Base-by-base conservation (phyloP, 768 basidiomycete species). In the Mycena kentingensis region DNA sequence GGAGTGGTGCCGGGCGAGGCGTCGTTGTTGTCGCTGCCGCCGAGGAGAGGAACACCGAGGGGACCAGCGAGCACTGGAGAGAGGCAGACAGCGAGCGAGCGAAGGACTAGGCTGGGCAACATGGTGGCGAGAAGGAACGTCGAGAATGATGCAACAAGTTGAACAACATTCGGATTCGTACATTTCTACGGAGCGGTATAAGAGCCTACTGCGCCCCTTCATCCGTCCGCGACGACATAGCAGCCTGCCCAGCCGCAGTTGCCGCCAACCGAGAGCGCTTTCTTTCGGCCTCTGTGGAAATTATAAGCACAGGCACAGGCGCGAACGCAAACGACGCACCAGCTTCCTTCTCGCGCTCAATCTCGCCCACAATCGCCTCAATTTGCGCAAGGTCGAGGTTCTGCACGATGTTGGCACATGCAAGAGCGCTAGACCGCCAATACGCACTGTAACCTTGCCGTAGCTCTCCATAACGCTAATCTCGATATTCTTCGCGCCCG, bases 401-500 rank as follows among this genome's bases (percentile, higher is more conserved):
- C 94, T 98, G 42, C 39, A 47, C 18, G 44, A 24, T 8, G 35
- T 50, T 46, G n/a, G 52, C 31, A 19, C 26, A 50, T 29, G n/a
- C 4, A 45, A 22, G 53, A 15, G n/a, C 42, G 22, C 21, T 19
- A 21, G 10, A 49, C 18, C 12, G 37, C 8, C 15, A 10, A 10
- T 18, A 72, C 78, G 52, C 58, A 97, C 95, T 38, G 92, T 91
- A 49, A 96, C 84, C 73, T 94, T 90, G 54, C 92, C 91, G 67
- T 93, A 98, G 55, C 87, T 82, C 66, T 97, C 94, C 92, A 98
- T 95, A 38, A 98, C 91, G 56, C 90, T 94, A 62, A 99, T 93
- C 70, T 99, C 97, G 57, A 99, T 98, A 71, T 99, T 99, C 78
- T 98, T 98, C 4, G 97, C 97, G n/a, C 97, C 97, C 2, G 97